phyloP scores from a whole-genome alignment of 2,329 filamentous ascomycete genomes.

The Aspergillus viridinutans region DNA sequence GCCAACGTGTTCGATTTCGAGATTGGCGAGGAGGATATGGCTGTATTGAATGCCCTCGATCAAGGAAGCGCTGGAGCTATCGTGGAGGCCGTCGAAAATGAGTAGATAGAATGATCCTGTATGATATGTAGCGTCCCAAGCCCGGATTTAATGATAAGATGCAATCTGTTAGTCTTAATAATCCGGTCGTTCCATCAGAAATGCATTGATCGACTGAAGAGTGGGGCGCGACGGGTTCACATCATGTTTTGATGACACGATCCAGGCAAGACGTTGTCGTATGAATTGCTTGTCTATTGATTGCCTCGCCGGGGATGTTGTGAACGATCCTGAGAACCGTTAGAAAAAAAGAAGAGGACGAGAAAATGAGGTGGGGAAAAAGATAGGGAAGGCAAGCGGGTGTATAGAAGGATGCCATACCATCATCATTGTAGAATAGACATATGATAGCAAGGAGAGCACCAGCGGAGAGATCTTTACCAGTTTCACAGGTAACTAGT shows the following conservation, averaged over 20 bases:
- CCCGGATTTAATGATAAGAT: conserved; percentile 1
- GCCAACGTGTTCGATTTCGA: conserved; percentile 59
- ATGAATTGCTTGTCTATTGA: conserved; percentile 70
- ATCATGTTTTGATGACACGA: conserved; percentile 72
- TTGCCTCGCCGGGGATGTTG: conserved; percentile 21
- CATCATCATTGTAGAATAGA: conserved; percentile 64
- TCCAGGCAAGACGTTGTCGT: conserved; percentile 71
- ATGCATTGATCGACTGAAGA: conserved; percentile 86
- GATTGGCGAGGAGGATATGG: conserved; percentile 56
- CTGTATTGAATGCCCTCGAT: conserved; percentile 48
- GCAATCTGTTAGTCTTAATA: conserved; percentile 19
- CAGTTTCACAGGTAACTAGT: conserved; percentile 68
- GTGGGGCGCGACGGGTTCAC: conserved; percentile 82
- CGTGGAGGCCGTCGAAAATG: conserved; percentile 45
- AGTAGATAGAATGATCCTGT: conserved; percentile 23
- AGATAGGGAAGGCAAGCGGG: conserved; percentile 14
- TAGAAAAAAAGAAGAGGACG: conserved; percentile 3
- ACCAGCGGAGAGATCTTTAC: conserved; percentile 76
- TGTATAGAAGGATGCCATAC: conserved; percentile 30
- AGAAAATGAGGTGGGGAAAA: not conserved
- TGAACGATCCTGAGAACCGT: conserved; percentile 28
- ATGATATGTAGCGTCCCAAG: conserved; percentile 6
- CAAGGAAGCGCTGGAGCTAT: conserved; percentile 46
- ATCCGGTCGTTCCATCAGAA: conserved; percentile 60
- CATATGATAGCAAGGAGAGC: conserved; percentile 73